Evolutionary conservation across 2,329 filamentous ascomycete species (phyloP), one percentile per base, ranked within the genome.

Genomic region (Claviceps pusilla): DNA sequence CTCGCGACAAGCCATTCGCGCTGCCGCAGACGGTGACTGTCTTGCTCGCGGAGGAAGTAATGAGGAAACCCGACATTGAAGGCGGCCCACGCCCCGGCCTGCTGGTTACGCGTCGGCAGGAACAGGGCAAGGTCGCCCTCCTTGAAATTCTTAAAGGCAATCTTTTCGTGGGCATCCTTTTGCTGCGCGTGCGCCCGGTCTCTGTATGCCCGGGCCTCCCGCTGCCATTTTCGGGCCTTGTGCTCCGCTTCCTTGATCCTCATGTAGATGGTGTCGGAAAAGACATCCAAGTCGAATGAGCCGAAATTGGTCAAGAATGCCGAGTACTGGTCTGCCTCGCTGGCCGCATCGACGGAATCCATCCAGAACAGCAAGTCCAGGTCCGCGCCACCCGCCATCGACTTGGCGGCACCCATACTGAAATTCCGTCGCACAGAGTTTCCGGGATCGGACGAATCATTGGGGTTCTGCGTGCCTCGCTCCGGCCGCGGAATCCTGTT

Each of bases 31-130:
- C 88, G 84, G 69, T 98, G 94, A 1, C 78, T 78, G 62, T 97
- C 91, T 66, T 94, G 87, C 68, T 98, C 93, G 41, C 89, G 86
- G 3, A 98, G 76, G 72, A 98, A 98, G 71, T 93, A 97, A 67
- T 98, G 93, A 9, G 93, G 93, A 57, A 91, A 95, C 1, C 90
- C 91, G 37, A 98, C 87, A 63, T 98, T 98, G 77, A 98, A 98
- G 0, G 93, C 93, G 5, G 93, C 93, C 93, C 93, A 98, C 0
- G 93, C 91, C 16, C 91, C 86, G 4, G 89, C 93, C 42, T 87
- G 87, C 69, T 97, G 90, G 65, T 96, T 97, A 41, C 91, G 79
- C 0, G 93, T 98, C 0, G 93, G 93, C 45, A 98, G 72, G 72
- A 98, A 98, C 2, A 98, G 70, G 12, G 91, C 93, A 14, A 98